Evolutionary conservation across 495 filamentous ascomycete species (phyloP), one percentile per base, ranked within the genome.

Genomic region (Cetradonia linearis): DNA sequence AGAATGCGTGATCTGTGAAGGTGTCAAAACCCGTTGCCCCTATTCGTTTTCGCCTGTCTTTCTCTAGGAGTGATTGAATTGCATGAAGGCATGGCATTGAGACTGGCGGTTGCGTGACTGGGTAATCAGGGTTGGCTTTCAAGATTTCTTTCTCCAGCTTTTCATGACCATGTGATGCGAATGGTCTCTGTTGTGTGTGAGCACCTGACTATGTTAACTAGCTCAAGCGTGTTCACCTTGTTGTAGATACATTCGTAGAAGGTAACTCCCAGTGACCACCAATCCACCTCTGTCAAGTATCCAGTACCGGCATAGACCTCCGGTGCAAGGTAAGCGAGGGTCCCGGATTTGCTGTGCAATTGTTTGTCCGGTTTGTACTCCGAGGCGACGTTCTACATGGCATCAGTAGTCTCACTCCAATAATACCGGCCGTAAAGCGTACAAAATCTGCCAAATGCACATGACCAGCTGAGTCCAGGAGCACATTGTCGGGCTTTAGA

Each of bases 201-300:
- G 73, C 58, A 37, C 37, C 20, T 49, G 0, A 11, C 31, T 55
- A 20, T 23, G 10, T 37, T 23, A 40, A n/a, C 1, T 23, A 4
- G 40, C 40, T 30, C 9, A 30, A 13, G 25, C 8, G 16, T 14
- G 52, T 81, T 55, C 74, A 92, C 91, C 85, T 94, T 97, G 73
- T 93, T 96, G 74, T 96, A 98, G 52, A 98, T 95, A 78, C 93
- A 96, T 73, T 98, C 93, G 72, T 96, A 98, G 71, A 97, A 96
- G 3, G 92, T 83, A 49, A 98, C 93, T 36, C 93, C 93, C 28
- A 98, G 70, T 16, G 92, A 96, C 93, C 93, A 98, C 93, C 93
- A 98, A 72, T 98, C 93, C 14, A 94, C 91, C 66, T 93, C 88
- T 27, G 79, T 81, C 57, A 82, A 80, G 67, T 98, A 98, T 10